phyloP scores from a whole-genome alignment of 176 grass and related monocot species.

The Alopecurus myosuroides region DNA sequence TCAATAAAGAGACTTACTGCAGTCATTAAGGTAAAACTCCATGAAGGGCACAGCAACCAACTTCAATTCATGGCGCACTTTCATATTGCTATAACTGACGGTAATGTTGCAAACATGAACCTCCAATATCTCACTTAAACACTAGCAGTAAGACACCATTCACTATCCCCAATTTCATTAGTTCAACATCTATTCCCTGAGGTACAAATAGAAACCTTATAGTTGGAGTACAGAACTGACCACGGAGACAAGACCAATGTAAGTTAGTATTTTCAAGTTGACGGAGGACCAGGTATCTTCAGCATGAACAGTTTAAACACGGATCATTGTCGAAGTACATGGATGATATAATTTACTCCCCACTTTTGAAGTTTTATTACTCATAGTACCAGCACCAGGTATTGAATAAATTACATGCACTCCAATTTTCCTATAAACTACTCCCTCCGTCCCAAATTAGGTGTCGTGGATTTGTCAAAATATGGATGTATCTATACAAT shows the following conservation, averaged over 20 bases:
- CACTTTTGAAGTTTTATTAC: neutral
- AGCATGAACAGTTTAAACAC: neutral
- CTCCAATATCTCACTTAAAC: neutral
- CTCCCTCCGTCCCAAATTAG: too few relatives aligned
- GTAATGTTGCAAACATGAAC: neutral
- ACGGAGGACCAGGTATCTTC: neutral
- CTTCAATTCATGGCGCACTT: neutral
- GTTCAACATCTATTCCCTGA: neutral
- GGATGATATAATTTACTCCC: neutral
- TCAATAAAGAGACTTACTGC: neutral
- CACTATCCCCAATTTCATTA: neutral
- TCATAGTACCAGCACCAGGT: neutral
- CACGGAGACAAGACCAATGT: slow-evolving; percentile 12
- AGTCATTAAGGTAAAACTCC: neutral
- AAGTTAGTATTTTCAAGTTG: neutral
- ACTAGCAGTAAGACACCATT: neutral
- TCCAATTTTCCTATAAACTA: neutral
- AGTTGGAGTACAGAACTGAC: neutral
- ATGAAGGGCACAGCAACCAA: neutral
- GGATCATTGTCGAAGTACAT: neutral
- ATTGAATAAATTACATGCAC: neutral
- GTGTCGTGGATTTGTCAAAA: too few relatives aligned
- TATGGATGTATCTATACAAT: too few relatives aligned
- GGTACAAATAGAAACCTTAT: neutral
- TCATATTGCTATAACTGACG: neutral